Percentiles rank a stretch among this genome's conserved stretches.
Evolutionary conservation across 1,284 basidiomycete species (phyloP).

Genomic region (Puccinia horiana): DNA sequence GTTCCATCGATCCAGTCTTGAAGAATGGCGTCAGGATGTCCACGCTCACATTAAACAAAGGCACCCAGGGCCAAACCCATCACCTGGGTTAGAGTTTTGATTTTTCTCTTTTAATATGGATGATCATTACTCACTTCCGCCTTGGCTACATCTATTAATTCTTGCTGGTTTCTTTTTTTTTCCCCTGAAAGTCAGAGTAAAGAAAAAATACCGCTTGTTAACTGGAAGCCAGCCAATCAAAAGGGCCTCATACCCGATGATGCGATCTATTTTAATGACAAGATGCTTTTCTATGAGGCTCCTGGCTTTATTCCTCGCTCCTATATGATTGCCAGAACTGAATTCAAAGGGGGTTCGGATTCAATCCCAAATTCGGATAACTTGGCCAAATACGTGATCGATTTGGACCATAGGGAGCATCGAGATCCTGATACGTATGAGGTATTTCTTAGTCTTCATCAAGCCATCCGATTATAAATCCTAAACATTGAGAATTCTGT

Average conservation of each 20-base stretch:
- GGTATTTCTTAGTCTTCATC: neutral
- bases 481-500: neutral
- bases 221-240: slow-evolving; percentile 2
- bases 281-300: neutral
- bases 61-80: neutral
- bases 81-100: neutral
- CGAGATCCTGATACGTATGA: neutral
- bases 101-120: neutral
- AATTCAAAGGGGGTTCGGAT: neutral
- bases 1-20: neutral
- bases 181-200: neutral
- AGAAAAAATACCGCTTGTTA: neutral
- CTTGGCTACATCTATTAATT: slow-evolving; percentile 6
- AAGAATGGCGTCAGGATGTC: slow-evolving; percentile 13
- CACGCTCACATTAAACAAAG: neutral
- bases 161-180: neutral
- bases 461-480: neutral
- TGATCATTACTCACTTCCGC: too few species aligned
- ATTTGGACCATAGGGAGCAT: neutral
- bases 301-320: neutral
- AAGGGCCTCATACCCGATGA: neutral
- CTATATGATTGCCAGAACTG: neutral
- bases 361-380: neutral
- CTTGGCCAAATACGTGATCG: neutral
- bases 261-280: neutral